Base-by-base conservation (phyloP, 331 rosid species). In the Quercus phellos region DNA sequence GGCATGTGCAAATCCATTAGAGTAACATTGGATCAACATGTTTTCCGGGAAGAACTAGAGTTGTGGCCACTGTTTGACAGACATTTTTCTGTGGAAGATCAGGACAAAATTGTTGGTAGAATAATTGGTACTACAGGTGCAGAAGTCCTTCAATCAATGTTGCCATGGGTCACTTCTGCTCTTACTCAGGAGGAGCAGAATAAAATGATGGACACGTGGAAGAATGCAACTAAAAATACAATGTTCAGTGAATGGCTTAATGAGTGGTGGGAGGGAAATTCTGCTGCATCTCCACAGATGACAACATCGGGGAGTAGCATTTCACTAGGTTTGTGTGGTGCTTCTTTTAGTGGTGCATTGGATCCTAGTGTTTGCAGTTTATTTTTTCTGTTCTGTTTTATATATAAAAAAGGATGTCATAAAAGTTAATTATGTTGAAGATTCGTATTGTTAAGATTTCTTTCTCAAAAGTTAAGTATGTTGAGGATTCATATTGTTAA, bases 61-160 rank as follows among this genome's bases (percentile, higher is more conserved):
- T 67, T 87, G 72, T 87, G 90, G 90, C 90, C 90, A 63, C 75
- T 87, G 60, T 87, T 87, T 87, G 88, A 74, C 50, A 74, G 79
- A 26, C 90, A 87, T 67, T 87, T 87, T 79, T 84, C 90, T 69
- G 88, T 87, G 80, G 88, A 84, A 64, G 90, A 87, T 60, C 90
- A 87, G 73, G 90, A 87, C 27, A 87, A 77, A 74, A 81, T 87
- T 76, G 88, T 87, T 32, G 90, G 90, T 70, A 74, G 77, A 60
- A 87, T 87, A 73, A 87, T 87, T 76, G 90, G 90, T 79, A 87
- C 88, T 55, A 87, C 90, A 43, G 90, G 90, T 43, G 90, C 88
- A 55, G 90, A 87, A 82, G 88, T 87, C 75, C 90, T 84, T 38
- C 90, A 87, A 67, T 84, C 88, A 66, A 84, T 87, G 90, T 74